Conservation (phyloP, 768 basidiomycete genomes). For the Hericium alpestre region DNA sequence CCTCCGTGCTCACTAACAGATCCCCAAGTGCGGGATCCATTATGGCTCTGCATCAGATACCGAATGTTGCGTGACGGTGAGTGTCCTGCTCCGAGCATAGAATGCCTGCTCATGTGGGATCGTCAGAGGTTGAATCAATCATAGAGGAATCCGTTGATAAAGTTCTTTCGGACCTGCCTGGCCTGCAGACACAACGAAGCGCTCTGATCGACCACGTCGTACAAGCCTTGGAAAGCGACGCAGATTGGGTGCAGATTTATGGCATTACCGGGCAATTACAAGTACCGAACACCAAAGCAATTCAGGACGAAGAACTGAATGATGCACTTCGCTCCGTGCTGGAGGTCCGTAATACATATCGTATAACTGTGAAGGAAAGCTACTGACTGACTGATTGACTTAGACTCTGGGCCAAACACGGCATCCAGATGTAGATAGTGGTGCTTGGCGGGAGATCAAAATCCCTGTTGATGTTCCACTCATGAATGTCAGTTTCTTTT, state of each 20-base stretch:
- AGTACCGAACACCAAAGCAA: constrained; percentile 34
- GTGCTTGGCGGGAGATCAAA: constrained; percentile 60
- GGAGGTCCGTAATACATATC: constrained; percentile 27
- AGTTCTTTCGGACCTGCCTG: constrained; percentile 27
- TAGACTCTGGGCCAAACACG: constrained; percentile 31
- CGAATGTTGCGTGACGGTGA: constrained; percentile 76
- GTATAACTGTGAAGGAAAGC: not conserved
- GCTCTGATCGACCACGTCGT: constrained; percentile 39
- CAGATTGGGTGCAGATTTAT: constrained; percentile 62
- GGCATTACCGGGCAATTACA: constrained; percentile 59
- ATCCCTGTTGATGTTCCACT: constrained; percentile 81
- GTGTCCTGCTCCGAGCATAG: constrained; percentile 1
- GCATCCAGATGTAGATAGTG: constrained; percentile 23
- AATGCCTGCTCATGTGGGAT: not conserved
- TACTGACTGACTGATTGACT: not conserved
- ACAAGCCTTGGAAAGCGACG: constrained; percentile 49
- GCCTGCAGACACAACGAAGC: constrained; percentile 27
- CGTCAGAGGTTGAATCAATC: constrained; percentile 56
- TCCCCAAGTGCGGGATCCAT: constrained; percentile 45
- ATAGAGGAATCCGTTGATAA: constrained; percentile 40
- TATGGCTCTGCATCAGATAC: constrained; percentile 60
- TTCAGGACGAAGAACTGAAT: constrained; percentile 16
- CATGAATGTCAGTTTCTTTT: constrained; percentile 50
- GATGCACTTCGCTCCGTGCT: constrained; percentile 18
- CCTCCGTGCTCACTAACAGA: not conserved